Evolutionary conservation across 768 basidiomycete genomes (phyloP), one percentile per base, ranked within the genome.

Genomic region (Holtermannia corniformis): DNA sequence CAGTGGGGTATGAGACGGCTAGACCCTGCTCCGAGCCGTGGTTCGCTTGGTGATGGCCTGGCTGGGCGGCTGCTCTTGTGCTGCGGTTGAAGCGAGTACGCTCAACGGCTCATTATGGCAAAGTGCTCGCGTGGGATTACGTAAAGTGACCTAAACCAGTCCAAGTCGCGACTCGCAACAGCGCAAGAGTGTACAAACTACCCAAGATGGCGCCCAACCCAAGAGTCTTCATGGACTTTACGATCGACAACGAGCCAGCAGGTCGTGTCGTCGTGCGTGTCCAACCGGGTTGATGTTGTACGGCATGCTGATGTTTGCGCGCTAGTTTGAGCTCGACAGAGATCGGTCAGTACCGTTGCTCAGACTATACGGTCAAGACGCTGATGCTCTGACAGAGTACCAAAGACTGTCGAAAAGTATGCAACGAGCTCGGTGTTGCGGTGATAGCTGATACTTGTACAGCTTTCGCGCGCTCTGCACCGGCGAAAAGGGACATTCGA

Each of bases 381-480:
- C 27, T 48, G 20, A 48, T 24, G 3, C 4, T 27, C 16, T 26
- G 21, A 64, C n/a, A 74, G 76, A 5, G 81, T 79, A 2, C 88
- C 88, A 3, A 82, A 82, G 71, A 68, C 67, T 14, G 76, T 74
- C 48, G 88, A 90, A 77, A 90, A 91, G 88, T 89, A 63, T 51
- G 77, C 56, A 20, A 12, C 13, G 4, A 1, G 11, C 14, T 27
- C 11, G 19, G 12, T 45, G 5, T 44, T n/a, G 19, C 32, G 37
- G 10, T 26, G 37, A 7, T 1, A 73, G 82, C 3, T 70, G 55
- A 54, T 87, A 90, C 75, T 89, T 88, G 67, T 77, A 79, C 70
- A 92, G 88, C 73, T 92, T 92, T 70, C 81, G 89, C 42, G 81
- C 82, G 2, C 75, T 93, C 49, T 88, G 86, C 68, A 92, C 88